Percentiles rank a stretch among this genome's conserved stretches.
phyloP scores from a whole-genome alignment of 495 filamentous ascomycete genomes.

The Aspergillus asperescens region DNA sequence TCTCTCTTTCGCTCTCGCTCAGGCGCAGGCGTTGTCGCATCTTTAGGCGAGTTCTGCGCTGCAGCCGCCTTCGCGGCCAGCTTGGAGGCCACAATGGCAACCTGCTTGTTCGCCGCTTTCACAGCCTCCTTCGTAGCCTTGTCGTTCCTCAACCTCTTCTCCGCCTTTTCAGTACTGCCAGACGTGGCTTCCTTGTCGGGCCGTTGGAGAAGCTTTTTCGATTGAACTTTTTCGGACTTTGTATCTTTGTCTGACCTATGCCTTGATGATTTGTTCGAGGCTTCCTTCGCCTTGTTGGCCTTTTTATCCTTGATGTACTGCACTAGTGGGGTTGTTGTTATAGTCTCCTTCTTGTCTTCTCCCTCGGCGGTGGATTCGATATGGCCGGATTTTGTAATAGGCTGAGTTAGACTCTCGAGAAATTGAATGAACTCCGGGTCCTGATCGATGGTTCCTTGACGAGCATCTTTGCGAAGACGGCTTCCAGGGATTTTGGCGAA shows the following conservation, averaged over 20 bases:
- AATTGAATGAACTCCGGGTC: conserved; percentile 93
- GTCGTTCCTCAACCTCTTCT: conserved; percentile 52
- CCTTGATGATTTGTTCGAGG: conserved; percentile 51
- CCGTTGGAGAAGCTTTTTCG: conserved; percentile 44
- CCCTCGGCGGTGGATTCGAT: conserved; percentile 49
- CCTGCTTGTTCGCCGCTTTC: conserved; percentile 72
- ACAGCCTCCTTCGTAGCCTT: conserved; percentile 67
- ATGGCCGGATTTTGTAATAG: conserved; percentile 50
- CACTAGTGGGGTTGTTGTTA: conserved; percentile 80
- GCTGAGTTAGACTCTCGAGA: conserved; percentile 78
- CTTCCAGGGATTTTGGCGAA: conserved; percentile 76
- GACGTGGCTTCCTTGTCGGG: conserved; percentile 42
- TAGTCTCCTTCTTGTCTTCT: conserved; percentile 55
- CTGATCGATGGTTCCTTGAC: conserved; percentile 92
- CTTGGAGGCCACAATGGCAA: conserved; percentile 21
- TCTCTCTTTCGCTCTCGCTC: conserved; percentile 55
- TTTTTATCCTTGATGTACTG: conserved; percentile 89
- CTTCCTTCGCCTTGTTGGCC: conserved; percentile 76
- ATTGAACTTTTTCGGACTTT: conserved; percentile 50
- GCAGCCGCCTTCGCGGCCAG: conserved; percentile 19
- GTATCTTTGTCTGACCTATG: conserved; percentile 57
- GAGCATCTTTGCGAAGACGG: conserved; percentile 63
- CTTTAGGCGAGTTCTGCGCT: conserved; percentile 31
- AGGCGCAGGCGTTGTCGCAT: conserved; percentile 27
- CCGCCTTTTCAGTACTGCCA: conserved; percentile 42